Base-by-base conservation (phyloP, 345 rosid species). In the Aethionema arabicum region DNA sequence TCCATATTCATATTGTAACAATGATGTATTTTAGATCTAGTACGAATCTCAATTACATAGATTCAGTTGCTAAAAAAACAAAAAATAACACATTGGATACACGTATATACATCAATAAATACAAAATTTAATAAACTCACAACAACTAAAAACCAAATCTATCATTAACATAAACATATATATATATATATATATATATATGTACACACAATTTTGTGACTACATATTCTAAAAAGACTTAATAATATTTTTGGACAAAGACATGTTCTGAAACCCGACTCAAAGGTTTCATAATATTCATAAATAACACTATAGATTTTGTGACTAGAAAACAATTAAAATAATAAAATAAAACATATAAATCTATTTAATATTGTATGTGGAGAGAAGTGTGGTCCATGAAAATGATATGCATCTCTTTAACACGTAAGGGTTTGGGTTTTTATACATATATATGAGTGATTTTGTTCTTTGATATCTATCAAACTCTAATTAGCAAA, bases 401-500 rank as follows among this genome's bases (percentile, higher is more conserved):
- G 75, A 64, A 36, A 35, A 57, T 64, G 65, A 64, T 43, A 57
- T 70, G 52, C 62, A 65, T 72, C 40, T 72, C 71, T 63, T 65
- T 65, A 58, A 72, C 75, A 72, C 75, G 75, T 65, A 66, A 37
- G 62, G 53, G 9, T 21, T 50, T 49, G 61, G 58, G 27, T 21
- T 21, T 21, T 21, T 21, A 21, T 21, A 21, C 2, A 65, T 64
- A 57, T 35, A 48, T 7, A 59, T 52, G 46, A 51, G 7, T 52
- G 32, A 36, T 59, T 65, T 38, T 45, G 59, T 65, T 15, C 58
- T 59, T 52, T 67, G 32, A 1, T 51, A 46, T 7, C 56, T 8
- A 63, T 70, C 65, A 56, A 50, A 36, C 71, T 65, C 57, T 44
- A 72, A 65, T 65, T 72, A 72, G 76, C 52, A 59, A 52, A 43